Evolutionary conservation across 2,329 filamentous ascomycete genomes (phyloP).

Genomic region (Aspergillus pseudotamarii): DNA sequence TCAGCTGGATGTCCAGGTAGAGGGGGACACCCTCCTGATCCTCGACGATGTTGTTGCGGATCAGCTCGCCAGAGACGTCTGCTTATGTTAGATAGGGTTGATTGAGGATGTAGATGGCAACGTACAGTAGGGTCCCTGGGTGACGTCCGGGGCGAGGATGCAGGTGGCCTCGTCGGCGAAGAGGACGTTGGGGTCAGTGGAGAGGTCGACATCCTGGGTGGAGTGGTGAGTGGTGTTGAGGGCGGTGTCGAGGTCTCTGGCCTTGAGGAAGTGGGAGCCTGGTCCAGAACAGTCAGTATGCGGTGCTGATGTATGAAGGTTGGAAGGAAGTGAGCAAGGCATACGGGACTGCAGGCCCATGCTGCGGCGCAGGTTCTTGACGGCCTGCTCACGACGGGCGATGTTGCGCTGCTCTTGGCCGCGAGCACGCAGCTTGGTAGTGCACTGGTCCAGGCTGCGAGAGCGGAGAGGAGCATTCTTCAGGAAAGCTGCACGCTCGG

Average conservation of each 20-base stretch:
- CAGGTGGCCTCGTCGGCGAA: constrained; percentile 45
- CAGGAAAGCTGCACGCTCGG: constrained; percentile 53
- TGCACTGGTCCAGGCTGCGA: constrained; percentile 51
- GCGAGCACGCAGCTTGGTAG: constrained; percentile 50
- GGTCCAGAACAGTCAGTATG: not conserved
- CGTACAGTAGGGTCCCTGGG: constrained; percentile 57
- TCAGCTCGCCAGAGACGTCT: constrained; percentile 42
- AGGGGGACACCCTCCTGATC: constrained; percentile 40
- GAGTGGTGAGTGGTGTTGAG: constrained; percentile 46
- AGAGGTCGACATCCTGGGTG: constrained; percentile 28
- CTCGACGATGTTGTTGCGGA: constrained; percentile 41
- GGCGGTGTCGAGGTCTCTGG: constrained; percentile 38
- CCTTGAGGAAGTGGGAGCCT: constrained; percentile 28
- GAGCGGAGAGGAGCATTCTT: constrained; percentile 40
- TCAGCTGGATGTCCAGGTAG: constrained; percentile 44
- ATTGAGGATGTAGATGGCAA: not conserved
- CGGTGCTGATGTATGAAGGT: not conserved
- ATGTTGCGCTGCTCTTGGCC: constrained; percentile 50
- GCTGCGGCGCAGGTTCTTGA: constrained; percentile 48
- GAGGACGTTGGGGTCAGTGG: constrained; percentile 28
- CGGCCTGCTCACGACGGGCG: constrained; percentile 47
- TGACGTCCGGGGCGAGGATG: constrained; percentile 56
- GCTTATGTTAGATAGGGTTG: not conserved
- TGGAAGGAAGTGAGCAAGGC: not conserved
- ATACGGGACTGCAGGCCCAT: constrained; percentile 36